Evolutionary conservation across 2,329 filamentous ascomycete species (phyloP), one percentile per base, ranked within the genome.

Genomic region (Myriosclerotinia scirpicola): DNA sequence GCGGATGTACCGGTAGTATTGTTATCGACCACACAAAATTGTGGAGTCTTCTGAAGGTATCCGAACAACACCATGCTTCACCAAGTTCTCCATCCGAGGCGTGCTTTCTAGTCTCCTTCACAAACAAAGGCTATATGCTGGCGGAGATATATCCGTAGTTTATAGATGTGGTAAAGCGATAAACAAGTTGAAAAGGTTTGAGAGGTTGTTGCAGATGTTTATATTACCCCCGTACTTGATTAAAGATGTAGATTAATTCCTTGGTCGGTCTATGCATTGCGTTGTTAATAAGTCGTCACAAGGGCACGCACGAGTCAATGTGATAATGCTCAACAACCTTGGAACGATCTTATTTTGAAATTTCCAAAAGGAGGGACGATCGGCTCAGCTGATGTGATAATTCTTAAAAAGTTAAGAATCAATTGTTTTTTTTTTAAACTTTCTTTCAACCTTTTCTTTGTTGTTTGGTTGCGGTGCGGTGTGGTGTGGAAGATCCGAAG

Each of bases 21-120:
- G 44, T 50, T 68, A 56, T 70, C 69, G 48, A 72, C 68, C 50
- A 62, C 61, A 65, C 69, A 75, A 46, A 69, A 67, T 34, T 67
- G 46, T 58, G 69, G 55, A 26, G 69, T 58, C 54, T 70, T 67
- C 50, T 69, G 72, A 42, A 73, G 68, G 67, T 73, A 72, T 71
- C 71, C 72, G 67, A 75, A 67, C 67, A 72, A 69, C 56, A 73
- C 69, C 73, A 75, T 75, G 17, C 64, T 73, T 68, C 63, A 44
- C 64, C 30, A 46, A 54, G 52, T 22, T 20, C 63, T 38, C 65
- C 65, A 67, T 67, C 9, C 48, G 65, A 64, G 26, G 46, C 22
- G 42, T 55, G 2, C 40, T 65, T 36, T 22, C 26, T 22, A 36
- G 20, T 48, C 15, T 48, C 20, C 26, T 56, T 50, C 44, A 60